Evolutionary conservation across 345 rosid species (phyloP).

Genomic region (Leavenworthia alabamica): DNA sequence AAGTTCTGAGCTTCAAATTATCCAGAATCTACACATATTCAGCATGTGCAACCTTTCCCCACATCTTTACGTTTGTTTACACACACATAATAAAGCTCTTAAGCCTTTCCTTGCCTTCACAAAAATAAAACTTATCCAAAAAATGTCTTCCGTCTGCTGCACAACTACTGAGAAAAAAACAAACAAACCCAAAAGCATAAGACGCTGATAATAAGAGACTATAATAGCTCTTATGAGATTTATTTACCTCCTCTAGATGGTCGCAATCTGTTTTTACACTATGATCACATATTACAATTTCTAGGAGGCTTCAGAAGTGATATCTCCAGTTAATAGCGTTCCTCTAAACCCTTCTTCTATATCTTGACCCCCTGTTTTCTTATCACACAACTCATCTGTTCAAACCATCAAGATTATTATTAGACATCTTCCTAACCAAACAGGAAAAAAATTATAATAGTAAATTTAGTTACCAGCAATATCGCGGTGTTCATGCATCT

Average conservation of each 20-base stretch:
- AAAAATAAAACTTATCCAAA: constrained; percentile 22
- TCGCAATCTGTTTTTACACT: constrained; percentile 5
- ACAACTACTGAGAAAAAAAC: constrained; percentile 24
- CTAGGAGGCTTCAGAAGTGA: constrained; percentile 51
- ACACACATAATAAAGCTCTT: constrained; percentile 15
- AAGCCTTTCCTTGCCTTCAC: constrained; percentile 19
- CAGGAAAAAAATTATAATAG: background rate
- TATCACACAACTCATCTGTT: constrained; percentile 78
- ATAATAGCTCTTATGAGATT: background rate
- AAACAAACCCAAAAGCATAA: background rate
- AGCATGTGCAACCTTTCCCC: constrained; percentile 16
- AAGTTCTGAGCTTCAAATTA: constrained; percentile 12
- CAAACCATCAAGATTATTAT: constrained; percentile 12
- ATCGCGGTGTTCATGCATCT: constrained; percentile 89
- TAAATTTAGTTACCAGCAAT: constrained; percentile 67
- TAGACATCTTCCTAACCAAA: background rate
- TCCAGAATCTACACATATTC: constrained; percentile 3
- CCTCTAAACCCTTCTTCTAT: constrained; percentile 88
- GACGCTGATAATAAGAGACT: background rate
- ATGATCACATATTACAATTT: background rate
- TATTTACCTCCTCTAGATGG: constrained; percentile 13
- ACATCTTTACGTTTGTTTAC: background rate
- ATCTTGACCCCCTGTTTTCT: constrained; percentile 48
- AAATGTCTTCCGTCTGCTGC: constrained; percentile 22
- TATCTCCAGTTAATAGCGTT: constrained; percentile 68